A percentile compares a stretch with the other conserved stretches of the same genome.
These are phyloP conservation scores for Carpinus fangiana DNA, from an alignment of 306 rosid genomes.

Conservation along the genomic window DNA sequence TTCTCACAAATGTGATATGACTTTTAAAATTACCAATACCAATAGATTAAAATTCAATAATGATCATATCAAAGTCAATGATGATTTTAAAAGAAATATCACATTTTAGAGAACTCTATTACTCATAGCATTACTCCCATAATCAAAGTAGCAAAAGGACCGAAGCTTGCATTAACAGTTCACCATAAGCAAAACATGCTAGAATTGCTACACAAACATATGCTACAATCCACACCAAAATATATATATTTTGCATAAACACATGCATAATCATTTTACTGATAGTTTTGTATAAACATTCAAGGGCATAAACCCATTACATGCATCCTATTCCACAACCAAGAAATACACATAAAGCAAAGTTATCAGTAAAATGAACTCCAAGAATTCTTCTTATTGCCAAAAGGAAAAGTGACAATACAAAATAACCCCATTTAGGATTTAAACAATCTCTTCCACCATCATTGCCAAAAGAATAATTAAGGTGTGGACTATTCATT, in stretches of 20 bases:
- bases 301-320: not conserved
- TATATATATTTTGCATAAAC: not conserved
- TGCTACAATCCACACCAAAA: constrained; percentile 2
- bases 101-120: too few relatives aligned
- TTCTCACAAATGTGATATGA: too few relatives aligned
- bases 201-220: not conserved
- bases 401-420: not conserved
- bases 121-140: too few relatives aligned
- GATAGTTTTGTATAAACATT: not conserved
- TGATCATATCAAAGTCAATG: too few relatives aligned
- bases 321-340: constrained; percentile 14
- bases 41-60: too few relatives aligned
- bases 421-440: constrained; percentile 10
- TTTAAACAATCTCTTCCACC: not conserved
- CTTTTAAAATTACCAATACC: too few relatives aligned
- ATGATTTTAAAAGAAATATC: too few relatives aligned
- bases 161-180: not conserved
- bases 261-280: not conserved
- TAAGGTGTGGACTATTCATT: too few relatives aligned
- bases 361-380: constrained; percentile 8
- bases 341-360: not conserved
- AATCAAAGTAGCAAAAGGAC: not conserved
- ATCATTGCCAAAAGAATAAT: constrained; percentile 3
- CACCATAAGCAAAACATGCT: not conserved
- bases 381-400: constrained; percentile 6